phyloP scores from a whole-genome alignment of 2,329 filamentous ascomycete genomes.

The Lojkania enalia region DNA sequence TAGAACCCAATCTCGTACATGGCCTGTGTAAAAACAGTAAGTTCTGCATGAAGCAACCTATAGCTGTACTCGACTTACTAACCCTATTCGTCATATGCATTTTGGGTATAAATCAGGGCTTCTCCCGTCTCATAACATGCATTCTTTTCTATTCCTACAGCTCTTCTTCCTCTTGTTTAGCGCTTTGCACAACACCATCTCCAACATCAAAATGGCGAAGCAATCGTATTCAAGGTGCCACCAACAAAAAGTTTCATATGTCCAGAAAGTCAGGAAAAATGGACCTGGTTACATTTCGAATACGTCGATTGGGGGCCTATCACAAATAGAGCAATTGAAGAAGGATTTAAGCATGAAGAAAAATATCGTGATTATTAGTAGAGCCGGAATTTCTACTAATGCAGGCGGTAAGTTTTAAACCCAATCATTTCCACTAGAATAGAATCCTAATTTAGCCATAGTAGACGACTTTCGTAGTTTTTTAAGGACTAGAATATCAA shows the following conservation, averaged over 20 bases:
- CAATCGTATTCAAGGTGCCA: conserved; percentile 1
- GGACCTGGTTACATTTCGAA: conserved; percentile 6
- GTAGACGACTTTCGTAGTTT: conserved; percentile 7
- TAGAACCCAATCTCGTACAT: conserved; percentile 6
- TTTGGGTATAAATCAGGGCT: conserved; percentile 6
- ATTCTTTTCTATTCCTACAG: conserved; percentile 9
- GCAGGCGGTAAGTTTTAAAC: conserved; percentile 6
- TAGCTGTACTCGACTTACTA: conserved; percentile 9
- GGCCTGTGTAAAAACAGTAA: conserved; percentile 6
- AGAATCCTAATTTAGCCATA: conserved; percentile 8
- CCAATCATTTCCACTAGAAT: conserved; percentile 9
- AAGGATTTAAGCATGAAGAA: conserved; percentile 6
- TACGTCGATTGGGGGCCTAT: conserved; percentile 4
- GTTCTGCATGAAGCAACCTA: conserved; percentile 7
- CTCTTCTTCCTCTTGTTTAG: conserved; percentile 6
- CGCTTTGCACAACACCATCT: conserved; percentile 6
- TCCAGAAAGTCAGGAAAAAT: conserved; percentile 10
- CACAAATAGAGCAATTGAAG: conserved; percentile 7
- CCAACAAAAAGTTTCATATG: conserved; percentile 3
- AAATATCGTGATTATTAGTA: conserved; percentile 8
- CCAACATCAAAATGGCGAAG: conserved; percentile 7
- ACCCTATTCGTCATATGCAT: conserved; percentile 1
- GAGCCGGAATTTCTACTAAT: conserved; percentile 8
- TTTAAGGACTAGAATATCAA: conserved; percentile 10
- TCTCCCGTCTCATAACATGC: conserved; percentile 5